Base-by-base conservation (phyloP, 805 yeast species). In the Candida ulmi region DNA sequence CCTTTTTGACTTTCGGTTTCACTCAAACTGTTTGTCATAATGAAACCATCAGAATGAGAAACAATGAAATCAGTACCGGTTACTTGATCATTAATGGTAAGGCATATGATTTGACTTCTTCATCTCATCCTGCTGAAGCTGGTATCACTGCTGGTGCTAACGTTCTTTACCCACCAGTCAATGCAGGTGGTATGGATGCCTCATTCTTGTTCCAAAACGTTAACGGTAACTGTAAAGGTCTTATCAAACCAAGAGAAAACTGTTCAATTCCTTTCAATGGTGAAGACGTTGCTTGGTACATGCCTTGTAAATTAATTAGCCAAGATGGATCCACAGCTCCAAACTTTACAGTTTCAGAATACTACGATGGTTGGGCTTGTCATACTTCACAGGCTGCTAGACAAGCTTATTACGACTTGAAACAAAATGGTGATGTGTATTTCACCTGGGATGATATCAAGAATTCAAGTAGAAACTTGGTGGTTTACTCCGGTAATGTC, bases 401-500 rank as follows among this genome's bases (percentile, higher is more conserved):
- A 55, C 60, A 72, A 3, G 71, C 83, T 1, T 91, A 75, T 57
- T 85, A 83, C 58, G 48, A 55, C 31, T 63, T 85, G 50, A 60
- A 73, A 19, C 74, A 72, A 27, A 63, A 71, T 23, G 96, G 91
- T 6, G 88, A 84, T 46, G 82, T 91, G 5, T 88, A 74, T 60
- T 93, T 81, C 63, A 80, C 88, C 6, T 93, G 99, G 99, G 87
- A 86, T 40, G 95, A 85, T 50, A 71, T 91, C 45, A 69, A 65
- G 44, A 79, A 81, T 54, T 63, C 80, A 19, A 61, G 81, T 5
- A 73, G 96, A 60, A 83, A 83, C 47, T 71, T 93, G 55, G 81
- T 88, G 24, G 97, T 90, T 3, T 91, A 83, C 63, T 83, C 88
- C 36, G 98, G 99, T 8, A 74, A 77, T 49, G 96, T 93, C 11